Evolutionary conservation across 1,284 basidiomycete genomes (phyloP).

Genomic region (Heterobasidion occidentale): DNA sequence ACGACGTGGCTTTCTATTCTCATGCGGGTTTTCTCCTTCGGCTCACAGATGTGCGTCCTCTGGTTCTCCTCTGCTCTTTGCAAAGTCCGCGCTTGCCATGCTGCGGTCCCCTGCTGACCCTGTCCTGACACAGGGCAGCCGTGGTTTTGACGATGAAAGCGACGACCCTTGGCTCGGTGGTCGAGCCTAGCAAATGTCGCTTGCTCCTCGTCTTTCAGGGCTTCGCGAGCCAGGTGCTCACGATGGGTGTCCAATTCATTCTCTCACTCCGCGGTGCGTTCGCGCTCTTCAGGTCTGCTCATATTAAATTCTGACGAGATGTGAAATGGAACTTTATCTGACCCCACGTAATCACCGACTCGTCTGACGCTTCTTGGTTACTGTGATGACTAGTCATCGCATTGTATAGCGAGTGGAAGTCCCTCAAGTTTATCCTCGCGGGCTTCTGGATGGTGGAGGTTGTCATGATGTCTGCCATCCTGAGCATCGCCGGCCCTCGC

Average conservation of each 20-base stretch:
- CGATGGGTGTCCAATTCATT: conserved; percentile 17
- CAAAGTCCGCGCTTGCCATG: no score
- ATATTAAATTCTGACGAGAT: neutral
- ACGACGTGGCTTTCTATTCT: neutral
- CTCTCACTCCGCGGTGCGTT: conserved; percentile 17
- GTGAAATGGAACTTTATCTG: neutral
- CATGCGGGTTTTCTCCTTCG: neutral
- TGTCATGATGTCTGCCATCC: neutral
- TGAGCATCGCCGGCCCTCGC: neutral
- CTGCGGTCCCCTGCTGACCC: neutral
- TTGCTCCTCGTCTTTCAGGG: conserved; percentile 13
- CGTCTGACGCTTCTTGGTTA: neutral
- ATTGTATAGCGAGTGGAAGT: neutral
- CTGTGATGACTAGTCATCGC: neutral
- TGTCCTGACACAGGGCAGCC: neutral
- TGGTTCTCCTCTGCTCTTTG: neutral
- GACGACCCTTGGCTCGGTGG: neutral
- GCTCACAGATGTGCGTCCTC: neutral
- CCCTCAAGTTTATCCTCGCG: neutral
- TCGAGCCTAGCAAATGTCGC: neutral
- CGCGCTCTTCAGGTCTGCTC: neutral
- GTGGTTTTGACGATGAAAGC: neutral
- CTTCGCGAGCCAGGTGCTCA: conserved; percentile 12
- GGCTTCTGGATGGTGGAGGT: neutral
- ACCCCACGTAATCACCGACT: neutral